Evolutionary conservation across 495 filamentous ascomycete species (phyloP).

Genomic region (Staphylotrichum longicolle): DNA sequence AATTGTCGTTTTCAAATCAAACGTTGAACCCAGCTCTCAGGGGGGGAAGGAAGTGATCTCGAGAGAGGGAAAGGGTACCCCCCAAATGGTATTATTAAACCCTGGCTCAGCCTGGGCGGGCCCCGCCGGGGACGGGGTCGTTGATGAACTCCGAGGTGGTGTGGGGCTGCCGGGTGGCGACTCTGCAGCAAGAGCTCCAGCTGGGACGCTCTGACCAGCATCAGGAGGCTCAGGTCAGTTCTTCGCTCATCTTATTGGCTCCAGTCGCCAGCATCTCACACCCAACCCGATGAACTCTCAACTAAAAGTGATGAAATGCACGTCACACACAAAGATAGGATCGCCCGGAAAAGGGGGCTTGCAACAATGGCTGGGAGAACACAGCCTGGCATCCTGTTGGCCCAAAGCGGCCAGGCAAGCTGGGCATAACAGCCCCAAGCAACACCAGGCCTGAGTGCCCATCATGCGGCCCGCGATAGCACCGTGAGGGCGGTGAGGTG

Average conservation of each 20-base stretch:
- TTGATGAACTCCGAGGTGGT: conserved; percentile 9
- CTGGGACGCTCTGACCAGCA: neutral
- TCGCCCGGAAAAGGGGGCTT: too few relatives aligned
- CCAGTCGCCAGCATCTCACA: neutral
- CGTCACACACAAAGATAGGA: neutral
- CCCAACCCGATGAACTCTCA: neutral
- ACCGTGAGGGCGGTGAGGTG: neutral
- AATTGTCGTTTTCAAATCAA: conserved; percentile 7
- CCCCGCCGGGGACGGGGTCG: neutral
- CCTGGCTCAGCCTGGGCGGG: too few relatives aligned
- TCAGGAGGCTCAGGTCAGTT: neutral
- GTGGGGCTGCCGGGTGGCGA: neutral
- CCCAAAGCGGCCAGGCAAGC: too few relatives aligned
- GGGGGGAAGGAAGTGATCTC: neutral
- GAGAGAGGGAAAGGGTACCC: neutral
- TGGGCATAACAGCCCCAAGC: too few relatives aligned
- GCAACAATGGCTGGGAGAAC: too few relatives aligned
- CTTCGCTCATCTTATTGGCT: neutral
- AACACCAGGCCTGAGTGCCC: too few relatives aligned
- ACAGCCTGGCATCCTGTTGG: too few relatives aligned
- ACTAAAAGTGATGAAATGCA: neutral
- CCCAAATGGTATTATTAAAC: neutral
- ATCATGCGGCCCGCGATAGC: too few relatives aligned
- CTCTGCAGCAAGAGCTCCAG: neutral
- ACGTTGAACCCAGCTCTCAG: neutral